Conservation (phyloP, 768 basidiomycete species). For the Tricholoma bakamatsutake region DNA sequence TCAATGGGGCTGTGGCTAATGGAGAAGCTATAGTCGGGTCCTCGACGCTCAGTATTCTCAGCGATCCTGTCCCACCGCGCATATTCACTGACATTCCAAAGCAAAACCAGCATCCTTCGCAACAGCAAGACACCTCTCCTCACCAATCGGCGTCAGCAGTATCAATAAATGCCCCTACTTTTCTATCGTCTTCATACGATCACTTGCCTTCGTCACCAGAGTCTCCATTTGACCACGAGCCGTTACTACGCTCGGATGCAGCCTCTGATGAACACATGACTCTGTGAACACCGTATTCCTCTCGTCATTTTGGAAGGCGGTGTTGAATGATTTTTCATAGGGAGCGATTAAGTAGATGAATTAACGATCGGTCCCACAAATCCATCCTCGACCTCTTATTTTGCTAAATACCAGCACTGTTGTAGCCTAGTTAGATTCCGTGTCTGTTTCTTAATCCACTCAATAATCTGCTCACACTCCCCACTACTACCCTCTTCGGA, state of each 20-base stretch:
- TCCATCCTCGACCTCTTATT: slow-evolving; percentile 9
- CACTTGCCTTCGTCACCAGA: slow-evolving; percentile 41
- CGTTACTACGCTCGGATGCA: slow-evolving; percentile 26
- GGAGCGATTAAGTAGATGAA: slow-evolving; percentile 3
- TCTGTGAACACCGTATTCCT: neutral
- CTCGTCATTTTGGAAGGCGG: neutral
- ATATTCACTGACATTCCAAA: neutral
- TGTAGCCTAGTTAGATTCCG: slow-evolving; percentile 29
- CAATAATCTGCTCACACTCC: neutral
- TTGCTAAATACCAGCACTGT: slow-evolving; percentile 15
- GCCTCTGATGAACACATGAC: slow-evolving; percentile 15
- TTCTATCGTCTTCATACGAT: slow-evolving; percentile 29
- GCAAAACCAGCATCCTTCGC: neutral
- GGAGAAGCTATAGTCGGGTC: slow-evolving; percentile 6
- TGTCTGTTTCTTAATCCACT: slow-evolving; percentile 11
- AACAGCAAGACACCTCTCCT: slow-evolving; percentile 3
- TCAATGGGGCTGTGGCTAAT: slow-evolving; percentile 5
- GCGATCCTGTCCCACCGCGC: slow-evolving; percentile 1
- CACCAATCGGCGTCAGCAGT: slow-evolving; percentile 1
- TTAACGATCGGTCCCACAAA: neutral
- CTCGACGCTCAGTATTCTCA: slow-evolving; percentile 21
- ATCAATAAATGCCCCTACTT: slow-evolving; percentile 10
- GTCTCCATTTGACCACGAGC: slow-evolving; percentile 32
- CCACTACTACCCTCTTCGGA: neutral
- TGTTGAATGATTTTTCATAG: neutral